A percentile compares a stretch with the other conserved stretches of the same genome.
Evolutionary conservation across 2,329 filamentous ascomycete genomes (phyloP).

Genomic region (Sordariomycetes sp.): DNA sequence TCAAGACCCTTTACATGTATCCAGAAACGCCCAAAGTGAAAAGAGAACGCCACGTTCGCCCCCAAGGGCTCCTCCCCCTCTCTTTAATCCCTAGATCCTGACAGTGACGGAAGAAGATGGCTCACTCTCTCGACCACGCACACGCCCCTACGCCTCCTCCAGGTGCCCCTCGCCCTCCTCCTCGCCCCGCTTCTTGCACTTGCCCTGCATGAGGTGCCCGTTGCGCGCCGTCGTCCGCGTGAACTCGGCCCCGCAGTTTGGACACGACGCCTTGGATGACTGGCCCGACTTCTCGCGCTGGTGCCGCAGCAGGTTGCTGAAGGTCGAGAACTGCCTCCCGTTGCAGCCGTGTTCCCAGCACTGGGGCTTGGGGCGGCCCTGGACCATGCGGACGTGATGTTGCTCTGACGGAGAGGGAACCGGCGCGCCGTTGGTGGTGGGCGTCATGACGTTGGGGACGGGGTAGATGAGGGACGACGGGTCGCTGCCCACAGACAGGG

Average conservation of each 20-base stretch:
- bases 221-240: constrained; percentile 82
- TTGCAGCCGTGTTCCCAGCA: constrained; percentile 98
- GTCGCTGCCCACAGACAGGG: constrained; percentile 26
- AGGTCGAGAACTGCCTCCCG: constrained; percentile 88
- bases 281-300: constrained; percentile 92
- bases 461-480: constrained; percentile 32
- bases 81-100: too few species aligned
- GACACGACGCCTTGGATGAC: constrained; percentile 78
- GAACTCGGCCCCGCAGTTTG: constrained; percentile 86
- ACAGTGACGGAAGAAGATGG: too few species aligned
- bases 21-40: neutral
- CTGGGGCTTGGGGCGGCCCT: constrained; percentile 80
- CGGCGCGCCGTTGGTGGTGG: constrained; percentile 3
- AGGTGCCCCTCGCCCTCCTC: neutral
- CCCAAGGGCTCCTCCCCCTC: too few species aligned
- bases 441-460: constrained; percentile 12
- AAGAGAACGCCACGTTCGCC: too few species aligned
- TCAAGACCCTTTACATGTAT: neutral
- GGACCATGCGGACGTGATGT: constrained; percentile 55
- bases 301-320: constrained; percentile 87
- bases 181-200: constrained; percentile 60
- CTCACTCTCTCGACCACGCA: too few species aligned
- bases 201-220: constrained; percentile 76
- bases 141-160: neutral
- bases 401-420: constrained; percentile 20